Evolutionary conservation across 768 basidiomycete species (phyloP), one percentile per base, ranked within the genome.

Genomic region (Serendipita sp.): DNA sequence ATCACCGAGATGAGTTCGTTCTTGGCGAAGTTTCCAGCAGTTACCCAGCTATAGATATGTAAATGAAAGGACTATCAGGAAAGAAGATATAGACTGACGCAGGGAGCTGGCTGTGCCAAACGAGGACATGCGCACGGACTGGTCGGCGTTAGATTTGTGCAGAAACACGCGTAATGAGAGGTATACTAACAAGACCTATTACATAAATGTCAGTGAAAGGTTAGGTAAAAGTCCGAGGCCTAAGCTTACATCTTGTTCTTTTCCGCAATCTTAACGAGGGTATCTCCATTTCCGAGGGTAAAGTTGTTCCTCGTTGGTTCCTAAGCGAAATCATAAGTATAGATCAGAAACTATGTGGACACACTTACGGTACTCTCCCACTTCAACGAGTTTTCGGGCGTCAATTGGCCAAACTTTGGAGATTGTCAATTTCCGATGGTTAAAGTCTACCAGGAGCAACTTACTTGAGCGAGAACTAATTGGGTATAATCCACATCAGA

Each of bases 41-140:
- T 32, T 8, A 65, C 65, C 65, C 65, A 65, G 48, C 48, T 52
- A 16, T 7, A 16, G 10, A 10, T n/a, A 23, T 52, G 10, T 18
- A 23, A 23, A n/a, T 2, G n/a, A n/a, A 10, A 52, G 48, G 48
- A 41, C 7, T 41, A 10, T 34, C 16, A 52, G n/a, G 32, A n/a
- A 8, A 52, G 8, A 23, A n/a, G 48, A 52, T 46, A 32, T 23
- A n/a, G 10, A 52, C 48, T 18, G 8, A 52, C 48, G 64, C 34
- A 30, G 64, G 36, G 48, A 65, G 52, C 41, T 65, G 54, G 3
- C 34, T 38, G 51, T 65, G 65, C 65, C 65, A 65, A 3, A 48
- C 65, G 35, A 41, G 3, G 3, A 44, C 51, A n/a, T 34, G 51
- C 28, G 56, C 56, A 28, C 56, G 56, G 56, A 60, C 11, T 16